These are phyloP conservation scores for Coemansia sp. DNA, from an alignment of 192 early-diverging fungal species.

Conservation along the genomic window DNA sequence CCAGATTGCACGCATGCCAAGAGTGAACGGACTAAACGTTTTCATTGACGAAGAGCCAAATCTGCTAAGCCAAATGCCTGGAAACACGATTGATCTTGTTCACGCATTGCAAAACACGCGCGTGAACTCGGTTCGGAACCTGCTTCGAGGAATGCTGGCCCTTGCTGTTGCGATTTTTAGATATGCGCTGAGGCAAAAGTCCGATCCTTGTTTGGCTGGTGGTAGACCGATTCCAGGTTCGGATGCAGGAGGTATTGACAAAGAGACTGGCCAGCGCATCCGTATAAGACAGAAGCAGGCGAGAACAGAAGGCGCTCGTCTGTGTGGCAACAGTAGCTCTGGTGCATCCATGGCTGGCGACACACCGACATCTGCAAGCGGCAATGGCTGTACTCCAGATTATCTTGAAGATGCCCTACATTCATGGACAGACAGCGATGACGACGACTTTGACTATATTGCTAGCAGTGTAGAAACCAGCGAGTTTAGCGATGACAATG, in stretches of 20 bases:
- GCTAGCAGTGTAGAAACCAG: constrained; percentile 19
- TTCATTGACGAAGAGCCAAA: constrained; percentile 45
- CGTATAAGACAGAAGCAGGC: background rate
- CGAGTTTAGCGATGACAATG: constrained; percentile 22
- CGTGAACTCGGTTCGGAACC: constrained; percentile 22
- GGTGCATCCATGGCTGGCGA: background rate
- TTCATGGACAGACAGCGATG: constrained; percentile 4
- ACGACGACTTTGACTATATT: constrained; percentile 37
- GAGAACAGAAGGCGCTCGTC: background rate
- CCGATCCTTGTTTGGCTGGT: background rate
- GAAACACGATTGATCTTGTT: constrained; percentile 18
- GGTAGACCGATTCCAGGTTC: background rate
- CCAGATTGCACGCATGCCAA: background rate
- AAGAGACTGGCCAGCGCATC: background rate
- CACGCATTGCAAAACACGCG: constrained; percentile 32
- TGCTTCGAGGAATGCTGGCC: constrained; percentile 40
- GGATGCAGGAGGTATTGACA: background rate
- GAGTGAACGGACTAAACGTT: constrained; percentile 19
- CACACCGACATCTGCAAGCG: background rate
- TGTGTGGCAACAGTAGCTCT: background rate
- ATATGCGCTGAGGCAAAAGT: constrained; percentile 22
- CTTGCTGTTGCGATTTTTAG: constrained; percentile 28
- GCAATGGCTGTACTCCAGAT: background rate
- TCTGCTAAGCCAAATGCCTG: background rate
- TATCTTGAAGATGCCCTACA: background rate